These are phyloP conservation scores for Schizonepeta tenuifolia DNA, from an alignment of 257 asterid species.

Conservation along the genomic window DNA sequence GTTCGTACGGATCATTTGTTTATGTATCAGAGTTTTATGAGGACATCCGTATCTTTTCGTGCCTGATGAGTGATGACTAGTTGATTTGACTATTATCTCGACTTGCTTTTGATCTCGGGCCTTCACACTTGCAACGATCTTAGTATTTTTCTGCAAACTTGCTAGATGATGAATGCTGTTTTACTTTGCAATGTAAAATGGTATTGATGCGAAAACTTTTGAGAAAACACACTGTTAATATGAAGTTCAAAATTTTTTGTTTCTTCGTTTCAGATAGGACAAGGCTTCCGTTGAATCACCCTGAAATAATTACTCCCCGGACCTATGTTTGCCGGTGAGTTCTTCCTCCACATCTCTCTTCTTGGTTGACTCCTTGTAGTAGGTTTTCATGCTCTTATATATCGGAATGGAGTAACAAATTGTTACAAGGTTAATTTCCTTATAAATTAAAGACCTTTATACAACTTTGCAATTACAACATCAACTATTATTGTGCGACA, in stretches of 20 bases:
- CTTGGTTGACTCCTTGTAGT: background rate
- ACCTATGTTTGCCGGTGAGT: slow-evolving; percentile 82
- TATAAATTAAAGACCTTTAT: too few relatives aligned
- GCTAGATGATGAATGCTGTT: background rate
- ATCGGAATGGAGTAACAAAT: too few relatives aligned
- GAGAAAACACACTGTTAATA: background rate
- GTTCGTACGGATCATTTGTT: background rate
- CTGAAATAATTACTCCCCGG: slow-evolving; percentile 72
- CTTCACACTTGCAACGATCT: slow-evolving; percentile 2
- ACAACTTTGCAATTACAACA: too few relatives aligned
- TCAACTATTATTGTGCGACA: too few relatives aligned
- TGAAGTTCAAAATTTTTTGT: slow-evolving; percentile 2
- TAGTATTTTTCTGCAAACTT: slow-evolving; percentile 3
- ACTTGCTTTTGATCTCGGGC: background rate
- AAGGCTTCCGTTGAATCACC: slow-evolving; percentile 71
- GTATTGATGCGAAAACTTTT: background rate
- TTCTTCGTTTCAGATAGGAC: slow-evolving; percentile 69
- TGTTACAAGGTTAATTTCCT: too few relatives aligned
- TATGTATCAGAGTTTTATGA: background rate
- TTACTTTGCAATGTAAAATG: background rate
- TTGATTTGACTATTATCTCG: background rate
- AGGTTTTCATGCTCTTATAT: slow-evolving; percentile 1
- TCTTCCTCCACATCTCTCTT: slow-evolving; percentile 17
- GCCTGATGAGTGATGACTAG: background rate
- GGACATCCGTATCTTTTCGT: background rate